Conservation (phyloP, 2,329 filamentous ascomycete genomes). For the Phaeosphaeria sp. region DNA sequence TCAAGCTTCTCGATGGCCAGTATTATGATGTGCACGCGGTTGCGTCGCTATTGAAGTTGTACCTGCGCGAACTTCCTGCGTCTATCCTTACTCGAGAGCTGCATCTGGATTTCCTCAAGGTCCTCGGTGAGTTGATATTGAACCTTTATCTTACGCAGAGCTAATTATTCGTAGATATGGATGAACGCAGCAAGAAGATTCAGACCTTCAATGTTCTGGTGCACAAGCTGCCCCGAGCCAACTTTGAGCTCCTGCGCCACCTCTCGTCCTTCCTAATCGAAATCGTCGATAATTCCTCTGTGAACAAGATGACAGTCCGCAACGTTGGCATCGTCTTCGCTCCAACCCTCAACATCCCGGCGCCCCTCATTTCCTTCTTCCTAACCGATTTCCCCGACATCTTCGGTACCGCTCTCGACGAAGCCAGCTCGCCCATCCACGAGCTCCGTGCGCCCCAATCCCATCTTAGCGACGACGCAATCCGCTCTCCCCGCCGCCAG, state of each 20-base stretch:
- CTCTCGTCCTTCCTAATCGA: constrained; percentile 87
- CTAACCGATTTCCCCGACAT: constrained; percentile 88
- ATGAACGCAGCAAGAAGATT: constrained; percentile 77
- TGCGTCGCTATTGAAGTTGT: constrained; percentile 90
- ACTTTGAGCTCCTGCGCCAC: constrained; percentile 81
- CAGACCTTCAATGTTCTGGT: constrained; percentile 77
- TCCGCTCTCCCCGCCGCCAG: constrained; percentile 69
- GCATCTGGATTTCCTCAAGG: constrained; percentile 84
- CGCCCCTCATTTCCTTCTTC: constrained; percentile 91
- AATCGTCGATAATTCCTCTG: constrained; percentile 86
- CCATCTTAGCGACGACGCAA: constrained; percentile 60
- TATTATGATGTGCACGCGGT: constrained; percentile 97
- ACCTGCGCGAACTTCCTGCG: constrained; percentile 87
- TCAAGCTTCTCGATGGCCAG: constrained; percentile 84
- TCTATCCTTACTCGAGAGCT: constrained; percentile 91
- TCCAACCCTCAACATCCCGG: constrained; percentile 93
- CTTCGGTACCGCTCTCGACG: constrained; percentile 75
- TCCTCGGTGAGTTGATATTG: constrained; percentile 62
- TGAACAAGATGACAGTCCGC: constrained; percentile 98
- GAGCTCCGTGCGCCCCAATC: constrained; percentile 53
- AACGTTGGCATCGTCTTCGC: constrained; percentile 98
- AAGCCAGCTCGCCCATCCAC: constrained; percentile 51
- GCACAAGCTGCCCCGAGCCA: constrained; percentile 78
- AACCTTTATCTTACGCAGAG: neutral
- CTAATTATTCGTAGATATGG: constrained; percentile 65